Conservation (phyloP, 2,329 filamentous ascomycete species). For the Cordyceps cateniannulata region DNA sequence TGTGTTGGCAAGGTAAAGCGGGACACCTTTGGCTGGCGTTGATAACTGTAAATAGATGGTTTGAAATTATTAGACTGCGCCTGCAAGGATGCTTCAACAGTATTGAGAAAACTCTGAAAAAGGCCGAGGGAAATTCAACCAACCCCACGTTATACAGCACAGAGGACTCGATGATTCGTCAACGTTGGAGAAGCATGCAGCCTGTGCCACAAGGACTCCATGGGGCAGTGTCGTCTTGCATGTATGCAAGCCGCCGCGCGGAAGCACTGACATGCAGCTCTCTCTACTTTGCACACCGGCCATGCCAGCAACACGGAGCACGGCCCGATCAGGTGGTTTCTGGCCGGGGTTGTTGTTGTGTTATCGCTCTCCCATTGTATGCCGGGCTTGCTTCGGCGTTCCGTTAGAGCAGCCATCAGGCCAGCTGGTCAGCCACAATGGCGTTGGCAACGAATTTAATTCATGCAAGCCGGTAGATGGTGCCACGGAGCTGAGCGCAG, state of each 20-base stretch:
- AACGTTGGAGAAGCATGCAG: background rate
- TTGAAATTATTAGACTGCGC: background rate
- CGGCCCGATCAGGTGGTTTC: constrained; percentile 8
- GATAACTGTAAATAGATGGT: background rate
- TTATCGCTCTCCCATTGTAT: background rate
- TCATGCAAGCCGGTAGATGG: background rate
- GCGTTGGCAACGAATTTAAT: background rate
- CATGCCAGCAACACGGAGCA: background rate
- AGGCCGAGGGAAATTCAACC: background rate
- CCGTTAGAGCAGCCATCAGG: background rate
- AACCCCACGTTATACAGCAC: background rate
- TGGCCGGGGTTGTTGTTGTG: background rate
- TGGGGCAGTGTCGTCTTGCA: too few species aligned
- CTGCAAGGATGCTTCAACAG: background rate
- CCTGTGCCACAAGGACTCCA: background rate
- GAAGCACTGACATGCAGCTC: background rate
- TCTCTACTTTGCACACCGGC: background rate
- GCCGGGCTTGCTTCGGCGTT: background rate
- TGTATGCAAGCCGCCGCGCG: background rate
- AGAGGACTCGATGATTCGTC: background rate
- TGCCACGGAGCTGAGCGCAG: background rate
- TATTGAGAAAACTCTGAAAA: background rate
- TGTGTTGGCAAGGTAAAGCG: too few species aligned
- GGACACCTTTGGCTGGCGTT: too few species aligned
- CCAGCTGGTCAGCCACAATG: constrained; percentile 4